These are phyloP conservation scores for Diaporthe sp. DNA, from an alignment of 2,329 filamentous ascomycete species.

Conservation along the genomic window DNA sequence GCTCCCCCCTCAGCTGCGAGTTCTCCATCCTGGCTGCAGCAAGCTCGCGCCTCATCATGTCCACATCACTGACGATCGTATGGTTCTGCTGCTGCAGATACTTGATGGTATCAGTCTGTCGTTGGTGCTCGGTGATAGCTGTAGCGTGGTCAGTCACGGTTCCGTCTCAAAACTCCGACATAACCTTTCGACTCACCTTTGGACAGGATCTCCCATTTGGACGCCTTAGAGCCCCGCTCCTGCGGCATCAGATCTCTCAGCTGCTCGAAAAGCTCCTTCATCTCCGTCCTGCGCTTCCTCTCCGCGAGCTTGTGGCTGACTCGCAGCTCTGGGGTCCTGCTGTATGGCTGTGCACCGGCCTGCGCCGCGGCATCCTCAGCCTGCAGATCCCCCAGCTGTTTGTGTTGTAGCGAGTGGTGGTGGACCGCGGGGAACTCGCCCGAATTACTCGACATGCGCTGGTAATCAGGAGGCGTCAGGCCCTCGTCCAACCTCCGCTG, in stretches of 20 bases:
- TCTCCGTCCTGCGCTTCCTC: slow-evolving; percentile 85
- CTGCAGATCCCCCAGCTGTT: slow-evolving; percentile 76
- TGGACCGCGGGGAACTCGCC: slow-evolving; percentile 72
- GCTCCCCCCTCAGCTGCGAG: slow-evolving; percentile 57
- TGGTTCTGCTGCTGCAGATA: slow-evolving; percentile 60
- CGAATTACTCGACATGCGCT: slow-evolving; percentile 62
- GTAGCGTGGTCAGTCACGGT: slow-evolving; percentile 33
- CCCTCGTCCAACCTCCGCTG: slow-evolving; percentile 79
- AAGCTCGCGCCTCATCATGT: slow-evolving; percentile 63
- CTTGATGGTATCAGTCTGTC: slow-evolving; percentile 63
- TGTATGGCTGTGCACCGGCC: slow-evolving; percentile 79
- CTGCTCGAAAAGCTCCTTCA: slow-evolving; percentile 89
- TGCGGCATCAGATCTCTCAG: slow-evolving; percentile 83
- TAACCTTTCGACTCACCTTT: slow-evolving; percentile 72
- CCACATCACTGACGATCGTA: slow-evolving; percentile 57
- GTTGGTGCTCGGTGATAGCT: slow-evolving; percentile 74
- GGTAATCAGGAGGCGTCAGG: slow-evolving; percentile 59
- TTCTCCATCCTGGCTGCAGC: slow-evolving; percentile 61
- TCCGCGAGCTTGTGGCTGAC: slow-evolving; percentile 89
- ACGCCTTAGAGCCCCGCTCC: slow-evolving; percentile 85
- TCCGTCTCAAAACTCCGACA: too few species aligned
- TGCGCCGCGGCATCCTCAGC: slow-evolving; percentile 67
- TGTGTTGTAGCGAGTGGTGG: slow-evolving; percentile 82
- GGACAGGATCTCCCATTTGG: slow-evolving; percentile 90
- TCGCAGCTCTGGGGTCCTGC: slow-evolving; percentile 83